A percentile compares a stretch with the other conserved stretches of the same genome.
These are phyloP conservation scores for Colletotrichum eremochloae DNA, from an alignment of 2,329 filamentous ascomycete genomes.

Conservation along the genomic window DNA sequence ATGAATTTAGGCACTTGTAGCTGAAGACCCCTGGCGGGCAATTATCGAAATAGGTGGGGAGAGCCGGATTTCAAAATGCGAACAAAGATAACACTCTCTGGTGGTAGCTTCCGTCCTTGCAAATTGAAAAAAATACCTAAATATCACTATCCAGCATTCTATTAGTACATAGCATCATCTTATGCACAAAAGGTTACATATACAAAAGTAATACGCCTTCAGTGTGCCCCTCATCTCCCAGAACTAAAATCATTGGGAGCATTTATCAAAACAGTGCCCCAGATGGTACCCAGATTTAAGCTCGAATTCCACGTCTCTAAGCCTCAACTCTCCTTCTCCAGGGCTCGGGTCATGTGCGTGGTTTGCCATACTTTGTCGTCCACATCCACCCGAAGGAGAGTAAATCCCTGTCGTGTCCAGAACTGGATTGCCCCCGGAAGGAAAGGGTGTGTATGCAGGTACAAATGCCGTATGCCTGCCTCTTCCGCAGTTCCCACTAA, in stretches of 20 bases:
- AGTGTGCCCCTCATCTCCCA: background rate
- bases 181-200: background rate
- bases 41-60: background rate
- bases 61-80: no score
- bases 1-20: background rate
- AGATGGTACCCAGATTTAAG: background rate
- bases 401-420: constrained; percentile 47
- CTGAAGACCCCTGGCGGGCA: constrained; percentile 28
- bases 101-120: no score
- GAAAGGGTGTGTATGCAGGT: constrained; percentile 50
- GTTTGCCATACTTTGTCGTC: constrained; percentile 48
- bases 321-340: background rate
- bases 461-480: constrained; percentile 44
- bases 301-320: background rate
- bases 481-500: constrained; percentile 41
- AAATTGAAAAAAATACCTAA: background rate
- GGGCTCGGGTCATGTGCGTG: constrained; percentile 45
- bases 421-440: constrained; percentile 46
- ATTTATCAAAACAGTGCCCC: background rate
- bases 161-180: background rate
- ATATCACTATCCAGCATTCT: background rate
- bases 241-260: background rate
- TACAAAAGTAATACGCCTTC: background rate
- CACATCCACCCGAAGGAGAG: constrained; percentile 40
- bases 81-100: background rate